A percentile compares a stretch with the other conserved stretches of the same genome.
phyloP scores from a whole-genome alignment of 768 basidiomycete genomes.

The Suillus ampliporus region DNA sequence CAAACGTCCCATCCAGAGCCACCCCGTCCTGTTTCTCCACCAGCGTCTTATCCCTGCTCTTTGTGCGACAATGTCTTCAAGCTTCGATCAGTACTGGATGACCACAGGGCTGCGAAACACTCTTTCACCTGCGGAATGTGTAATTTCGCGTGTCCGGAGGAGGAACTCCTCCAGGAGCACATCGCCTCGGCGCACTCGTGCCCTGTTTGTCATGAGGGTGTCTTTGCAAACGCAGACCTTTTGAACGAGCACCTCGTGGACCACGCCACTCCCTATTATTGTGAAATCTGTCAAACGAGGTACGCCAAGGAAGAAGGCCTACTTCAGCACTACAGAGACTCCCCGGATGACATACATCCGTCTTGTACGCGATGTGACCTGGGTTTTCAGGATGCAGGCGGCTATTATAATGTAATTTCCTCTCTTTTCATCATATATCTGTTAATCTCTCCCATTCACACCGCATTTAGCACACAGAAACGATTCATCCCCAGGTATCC shows the following conservation, averaged over 20 bases:
- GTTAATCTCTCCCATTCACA: neutral
- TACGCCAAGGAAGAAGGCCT: constrained; percentile 42
- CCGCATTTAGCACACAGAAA: constrained; percentile 44
- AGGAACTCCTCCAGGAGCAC: constrained; percentile 29
- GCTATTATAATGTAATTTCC: constrained; percentile 35
- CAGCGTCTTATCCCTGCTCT: neutral
- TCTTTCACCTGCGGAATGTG: constrained; percentile 2
- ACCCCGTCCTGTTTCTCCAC: neutral
- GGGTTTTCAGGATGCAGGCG: constrained; percentile 40
- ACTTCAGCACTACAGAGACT: constrained; percentile 45
- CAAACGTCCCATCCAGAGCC: constrained; percentile 1
- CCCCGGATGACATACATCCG: constrained; percentile 42
- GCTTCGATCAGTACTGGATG: constrained; percentile 2
- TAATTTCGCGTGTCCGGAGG: neutral
- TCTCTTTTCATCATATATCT: constrained; percentile 1
- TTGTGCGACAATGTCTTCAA: neutral
- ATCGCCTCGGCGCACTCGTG: constrained; percentile 37
- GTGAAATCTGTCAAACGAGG: constrained; percentile 28
- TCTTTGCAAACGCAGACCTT: constrained; percentile 28
- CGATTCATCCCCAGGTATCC: constrained; percentile 41
- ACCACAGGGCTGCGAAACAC: constrained; percentile 3
- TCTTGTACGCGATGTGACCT: constrained; percentile 38
- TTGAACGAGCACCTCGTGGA: constrained; percentile 38
- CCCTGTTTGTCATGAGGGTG: constrained; percentile 38
- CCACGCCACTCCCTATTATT: constrained; percentile 33